Evolutionary conservation across 768 basidiomycete species (phyloP), one percentile per base, ranked within the genome.

Genomic region (Paxillus ammoniavirescens): DNA sequence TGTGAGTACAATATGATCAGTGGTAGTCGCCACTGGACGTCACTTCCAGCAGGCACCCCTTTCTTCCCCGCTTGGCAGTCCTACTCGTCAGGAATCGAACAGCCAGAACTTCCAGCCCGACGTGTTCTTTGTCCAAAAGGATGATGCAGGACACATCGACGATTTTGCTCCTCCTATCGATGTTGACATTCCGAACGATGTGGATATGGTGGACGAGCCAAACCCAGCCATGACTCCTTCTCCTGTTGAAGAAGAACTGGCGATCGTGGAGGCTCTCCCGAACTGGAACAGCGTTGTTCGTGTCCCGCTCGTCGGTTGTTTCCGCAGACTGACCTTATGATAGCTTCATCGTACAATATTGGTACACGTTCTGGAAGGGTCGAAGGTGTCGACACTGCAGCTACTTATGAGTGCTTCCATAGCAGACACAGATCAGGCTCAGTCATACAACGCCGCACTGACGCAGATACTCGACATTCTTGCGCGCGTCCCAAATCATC

Each of bases 331-430:
- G 35, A 35, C 12, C 35, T 15, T 49, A 10, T 21, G 12, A 36
- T 41, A 90, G 88, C 68, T 89, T 44, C 81, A 79, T 57, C 75
- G 79, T 40, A 73, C 86, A 28, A 65, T 89, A n/a, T 61, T 89
- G 49, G 81, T 79, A 0, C 88, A 90, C 65, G 71, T 72, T 2
- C 65, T 72, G 30, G 70, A 72, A 1, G 63, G 66, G 15, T 72
- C 67, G 6, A 63, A 64, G 4, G 66, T 73, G 18, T 66, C 75
- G 14, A 84, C 84, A 3, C 70, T 88, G 18, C 84, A 86, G 55
- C 57, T 74, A 17, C 74, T 89, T 23, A 66, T 86, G 47, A 70
- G 75, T 31, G 65, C 69, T 12, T 59, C 70, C 10, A 53, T 74
- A 1, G 59, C 67, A 9, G 54, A 67, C 9, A 49, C 64, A 14